Evolutionary conservation across 176 grass and related monocot species (phyloP).

Genomic region (Oryza australiensis): DNA sequence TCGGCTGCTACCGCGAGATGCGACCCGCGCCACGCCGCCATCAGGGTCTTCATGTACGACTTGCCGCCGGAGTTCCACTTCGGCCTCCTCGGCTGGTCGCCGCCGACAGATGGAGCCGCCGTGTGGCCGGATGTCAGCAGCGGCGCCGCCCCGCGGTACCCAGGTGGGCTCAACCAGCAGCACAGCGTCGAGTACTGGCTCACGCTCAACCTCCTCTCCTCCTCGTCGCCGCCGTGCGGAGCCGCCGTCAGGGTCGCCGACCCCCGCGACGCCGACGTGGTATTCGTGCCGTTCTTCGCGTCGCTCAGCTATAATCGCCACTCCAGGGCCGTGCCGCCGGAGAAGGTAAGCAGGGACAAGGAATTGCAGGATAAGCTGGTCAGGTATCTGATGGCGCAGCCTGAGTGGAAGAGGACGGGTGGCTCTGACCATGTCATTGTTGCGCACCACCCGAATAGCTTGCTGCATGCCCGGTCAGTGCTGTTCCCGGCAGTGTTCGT

Average conservation of each 20-base stretch:
- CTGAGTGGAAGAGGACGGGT: conserved; percentile 73
- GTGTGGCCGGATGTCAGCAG: conserved; percentile 63
- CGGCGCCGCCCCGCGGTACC: conserved; percentile 57
- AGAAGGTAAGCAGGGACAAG: conserved; percentile 58
- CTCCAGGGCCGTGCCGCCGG: conserved; percentile 57
- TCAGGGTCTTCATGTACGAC: conserved; percentile 93
- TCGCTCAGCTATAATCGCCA: conserved; percentile 91
- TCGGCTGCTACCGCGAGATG: conserved; percentile 30
- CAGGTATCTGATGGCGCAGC: conserved; percentile 43
- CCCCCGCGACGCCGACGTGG: conserved; percentile 59
- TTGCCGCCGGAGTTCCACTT: conserved; percentile 88
- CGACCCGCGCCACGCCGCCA: conserved; percentile 35
- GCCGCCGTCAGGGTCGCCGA: conserved; percentile 60
- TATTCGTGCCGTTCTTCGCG: conserved; percentile 93
- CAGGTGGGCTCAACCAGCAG: conserved; percentile 88
- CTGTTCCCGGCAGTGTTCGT: conserved; percentile 70
- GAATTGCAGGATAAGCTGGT: conserved; percentile 72
- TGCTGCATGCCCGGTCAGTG: conserved; percentile 61
- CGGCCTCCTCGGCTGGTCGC: conserved; percentile 71
- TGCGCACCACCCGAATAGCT: conserved; percentile 93
- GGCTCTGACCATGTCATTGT: conserved; percentile 79
- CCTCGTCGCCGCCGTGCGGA: conserved; percentile 30
- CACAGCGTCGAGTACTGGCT: conserved; percentile 98
- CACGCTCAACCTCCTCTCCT: conserved; percentile 76
- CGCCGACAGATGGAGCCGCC: conserved; percentile 24